Evolutionary conservation across 306 rosid genomes (phyloP).

Genomic region (Acacia melanoxylon): DNA sequence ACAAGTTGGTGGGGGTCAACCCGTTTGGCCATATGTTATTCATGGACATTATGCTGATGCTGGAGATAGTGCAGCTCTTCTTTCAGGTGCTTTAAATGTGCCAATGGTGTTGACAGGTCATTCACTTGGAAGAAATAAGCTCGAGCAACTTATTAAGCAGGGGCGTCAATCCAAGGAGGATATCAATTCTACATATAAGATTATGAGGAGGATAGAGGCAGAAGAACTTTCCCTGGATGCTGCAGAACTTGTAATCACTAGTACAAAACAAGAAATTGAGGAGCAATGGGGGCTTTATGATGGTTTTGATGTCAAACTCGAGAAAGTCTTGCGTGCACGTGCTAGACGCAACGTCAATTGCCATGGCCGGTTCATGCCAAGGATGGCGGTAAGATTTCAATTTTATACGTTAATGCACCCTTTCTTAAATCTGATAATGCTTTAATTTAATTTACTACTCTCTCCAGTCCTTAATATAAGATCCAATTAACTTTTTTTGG

Average conservation of each 20-base stretch:
- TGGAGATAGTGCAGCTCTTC: constrained; percentile 89
- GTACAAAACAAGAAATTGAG: constrained; percentile 86
- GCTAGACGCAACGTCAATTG: constrained; percentile 80
- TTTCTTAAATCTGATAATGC: background rate
- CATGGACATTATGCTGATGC: constrained; percentile 96
- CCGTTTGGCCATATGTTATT: constrained; percentile 92
- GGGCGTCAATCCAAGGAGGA: constrained; percentile 91
- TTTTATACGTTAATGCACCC: background rate
- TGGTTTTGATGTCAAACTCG: constrained; percentile 90
- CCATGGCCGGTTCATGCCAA: constrained; percentile 88
- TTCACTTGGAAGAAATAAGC: constrained; percentile 91
- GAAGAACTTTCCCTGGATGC: constrained; percentile 90
- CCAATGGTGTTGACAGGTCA: constrained; percentile 94
- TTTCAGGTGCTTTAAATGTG: constrained; percentile 88
- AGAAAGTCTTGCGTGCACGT: constrained; percentile 86
- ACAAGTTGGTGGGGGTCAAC: constrained; percentile 79
- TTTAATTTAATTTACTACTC: constrained; percentile 15
- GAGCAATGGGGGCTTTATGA: constrained; percentile 98
- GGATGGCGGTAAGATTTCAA: constrained; percentile 81
- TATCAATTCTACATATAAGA: constrained; percentile 83
- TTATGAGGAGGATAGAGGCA: constrained; percentile 89
- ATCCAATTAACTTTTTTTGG: too few relatives aligned
- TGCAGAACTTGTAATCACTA: constrained; percentile 91
- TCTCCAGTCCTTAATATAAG: too few relatives aligned
- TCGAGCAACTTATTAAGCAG: constrained; percentile 89